A percentile compares a stretch with the other conserved stretches of the same genome.
Evolutionary conservation across 1,139 yeast species (phyloP).

Genomic region (Candida labiduridarum): DNA sequence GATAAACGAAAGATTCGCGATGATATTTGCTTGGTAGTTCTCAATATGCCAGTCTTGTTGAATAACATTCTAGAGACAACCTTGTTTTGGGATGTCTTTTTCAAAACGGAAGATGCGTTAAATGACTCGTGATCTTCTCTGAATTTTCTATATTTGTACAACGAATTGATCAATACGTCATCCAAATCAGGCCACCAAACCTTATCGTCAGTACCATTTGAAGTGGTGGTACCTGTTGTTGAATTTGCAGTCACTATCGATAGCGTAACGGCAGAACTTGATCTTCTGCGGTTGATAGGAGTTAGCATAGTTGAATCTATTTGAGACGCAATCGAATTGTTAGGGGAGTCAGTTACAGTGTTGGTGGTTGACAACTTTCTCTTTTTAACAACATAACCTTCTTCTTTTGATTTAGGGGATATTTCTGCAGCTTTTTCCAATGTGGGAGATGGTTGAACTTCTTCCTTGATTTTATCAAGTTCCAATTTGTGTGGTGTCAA

Average conservation of each 20-base stretch:
- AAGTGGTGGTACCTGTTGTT: slow-evolving; percentile 8
- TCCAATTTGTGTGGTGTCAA: slow-evolving; percentile 37
- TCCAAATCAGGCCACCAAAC: slow-evolving; percentile 45
- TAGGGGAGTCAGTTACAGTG: slow-evolving; percentile 33
- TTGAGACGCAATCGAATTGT: slow-evolving; percentile 39
- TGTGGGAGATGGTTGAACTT: slow-evolving; percentile 13
- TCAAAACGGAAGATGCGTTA: slow-evolving; percentile 28
- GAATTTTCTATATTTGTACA: slow-evolving; percentile 38
- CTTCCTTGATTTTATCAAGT: slow-evolving; percentile 5
- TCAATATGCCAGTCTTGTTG: slow-evolving; percentile 38
- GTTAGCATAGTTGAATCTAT: slow-evolving; percentile 40
- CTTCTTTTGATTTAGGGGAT: slow-evolving; percentile 5
- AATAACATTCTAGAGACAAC: slow-evolving; percentile 44
- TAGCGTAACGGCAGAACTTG: slow-evolving; percentile 15
- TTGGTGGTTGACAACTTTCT: slow-evolving; percentile 11
- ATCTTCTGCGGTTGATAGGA: slow-evolving; percentile 24
- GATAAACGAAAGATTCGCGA: slow-evolving; percentile 33
- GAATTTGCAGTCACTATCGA: slow-evolving; percentile 8
- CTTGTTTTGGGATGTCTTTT: slow-evolving; percentile 43
- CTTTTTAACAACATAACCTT: slow-evolving; percentile 6
- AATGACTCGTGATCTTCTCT: slow-evolving; percentile 26
- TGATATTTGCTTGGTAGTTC: slow-evolving; percentile 46
- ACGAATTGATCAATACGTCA: slow-evolving; percentile 38
- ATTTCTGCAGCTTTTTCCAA: slow-evolving; percentile 7
- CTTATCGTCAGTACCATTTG: slow-evolving; percentile 23